Conservation (phyloP, 2,329 filamentous ascomycete genomes). For the Colletotrichum sojae region DNA sequence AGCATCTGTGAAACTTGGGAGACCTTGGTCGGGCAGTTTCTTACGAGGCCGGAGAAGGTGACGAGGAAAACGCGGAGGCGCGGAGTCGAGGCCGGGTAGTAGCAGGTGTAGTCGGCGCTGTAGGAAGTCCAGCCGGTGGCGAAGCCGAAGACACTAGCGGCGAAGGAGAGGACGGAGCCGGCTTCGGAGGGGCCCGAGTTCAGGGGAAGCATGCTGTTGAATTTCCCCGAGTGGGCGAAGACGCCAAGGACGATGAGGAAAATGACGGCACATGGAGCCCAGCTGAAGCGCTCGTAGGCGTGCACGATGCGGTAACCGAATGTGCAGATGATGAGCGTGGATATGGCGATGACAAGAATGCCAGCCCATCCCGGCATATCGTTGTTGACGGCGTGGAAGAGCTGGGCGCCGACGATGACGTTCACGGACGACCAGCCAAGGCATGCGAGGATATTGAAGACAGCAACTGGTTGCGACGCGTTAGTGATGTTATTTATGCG, state of each 20-base stretch:
- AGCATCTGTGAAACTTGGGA: too few relatives aligned
- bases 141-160: conserved; percentile 77
- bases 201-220: conserved; percentile 71
- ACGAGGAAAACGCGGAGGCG: conserved; percentile 76
- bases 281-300: conserved; percentile 81
- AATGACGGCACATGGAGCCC: conserved; percentile 80
- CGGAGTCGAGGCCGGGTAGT: conserved; percentile 76
- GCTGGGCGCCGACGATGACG: conserved; percentile 83
- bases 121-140: conserved; percentile 82
- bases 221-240: conserved; percentile 77
- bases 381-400: conserved; percentile 80
- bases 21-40: too few relatives aligned
- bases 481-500: not conserved
- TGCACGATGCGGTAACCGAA: conserved; percentile 85
- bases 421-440: conserved; percentile 85
- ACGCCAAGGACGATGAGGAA: conserved; percentile 79
- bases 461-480: conserved; percentile 64
- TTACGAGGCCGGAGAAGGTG: conserved; percentile 74
- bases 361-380: conserved; percentile 80
- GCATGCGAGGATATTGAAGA: conserved; percentile 79
- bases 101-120: conserved; percentile 85
- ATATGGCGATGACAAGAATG: conserved; percentile 81
- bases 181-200: conserved; percentile 71
- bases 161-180: conserved; percentile 74
- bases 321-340: conserved; percentile 78